Evolutionary conservation across 1,139 yeast genomes (phyloP).

Genomic region (Diutina pseudorugosa): DNA sequence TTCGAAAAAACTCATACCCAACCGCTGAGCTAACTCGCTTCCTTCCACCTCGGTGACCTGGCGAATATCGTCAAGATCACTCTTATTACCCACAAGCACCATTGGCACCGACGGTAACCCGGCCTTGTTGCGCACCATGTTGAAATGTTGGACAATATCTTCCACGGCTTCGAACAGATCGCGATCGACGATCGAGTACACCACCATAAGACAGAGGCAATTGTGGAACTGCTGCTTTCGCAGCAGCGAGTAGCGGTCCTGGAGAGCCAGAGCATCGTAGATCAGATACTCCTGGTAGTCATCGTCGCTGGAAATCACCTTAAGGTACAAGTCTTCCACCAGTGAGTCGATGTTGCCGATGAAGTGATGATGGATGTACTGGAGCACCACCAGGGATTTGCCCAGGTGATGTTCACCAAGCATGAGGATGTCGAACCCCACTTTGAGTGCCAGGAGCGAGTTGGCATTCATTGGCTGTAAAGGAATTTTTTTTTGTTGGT

Average conservation of each 20-base stretch:
- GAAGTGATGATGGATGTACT: slow-evolving; percentile 15
- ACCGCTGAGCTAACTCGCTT: neutral
- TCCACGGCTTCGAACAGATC: neutral
- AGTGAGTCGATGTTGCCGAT: slow-evolving; percentile 14
- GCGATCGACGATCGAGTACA: neutral
- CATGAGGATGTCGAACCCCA: slow-evolving; percentile 21
- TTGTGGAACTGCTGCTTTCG: neutral
- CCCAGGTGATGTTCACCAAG: slow-evolving; percentile 20
- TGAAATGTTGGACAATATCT: neutral
- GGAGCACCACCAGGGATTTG: slow-evolving; percentile 18
- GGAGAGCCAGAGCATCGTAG: slow-evolving; percentile 18
- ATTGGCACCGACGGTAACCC: neutral
- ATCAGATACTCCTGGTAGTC: slow-evolving; percentile 17
- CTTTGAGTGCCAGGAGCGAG: slow-evolving; percentile 14
- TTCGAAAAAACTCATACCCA: neutral
- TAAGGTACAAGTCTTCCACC: slow-evolving; percentile 21
- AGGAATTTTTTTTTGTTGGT: too few species aligned
- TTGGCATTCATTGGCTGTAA: slow-evolving; percentile 8
- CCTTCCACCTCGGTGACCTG: neutral
- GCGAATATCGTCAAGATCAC: neutral
- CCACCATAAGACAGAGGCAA: neutral
- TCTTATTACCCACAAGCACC: slow-evolving; percentile 1
- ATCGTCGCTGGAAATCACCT: slow-evolving; percentile 11
- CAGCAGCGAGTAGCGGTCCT: slow-evolving; percentile 7
- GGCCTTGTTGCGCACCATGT: neutral